Evolutionary conservation across 495 filamentous ascomycete species (phyloP).

Genomic region (Aspergillus mulundensis): DNA sequence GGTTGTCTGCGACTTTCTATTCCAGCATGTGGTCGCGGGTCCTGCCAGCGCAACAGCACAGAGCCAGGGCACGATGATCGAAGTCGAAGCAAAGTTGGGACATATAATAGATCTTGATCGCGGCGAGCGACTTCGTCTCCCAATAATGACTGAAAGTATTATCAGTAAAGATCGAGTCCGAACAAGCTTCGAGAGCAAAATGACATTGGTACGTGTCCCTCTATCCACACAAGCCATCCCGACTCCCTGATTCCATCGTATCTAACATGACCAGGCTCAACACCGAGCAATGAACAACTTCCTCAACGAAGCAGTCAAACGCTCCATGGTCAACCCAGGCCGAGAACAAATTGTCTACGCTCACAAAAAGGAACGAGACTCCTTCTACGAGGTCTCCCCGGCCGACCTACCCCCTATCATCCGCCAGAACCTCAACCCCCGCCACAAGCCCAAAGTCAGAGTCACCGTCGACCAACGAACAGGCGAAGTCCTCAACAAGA

Average conservation of each 20-base stretch:
- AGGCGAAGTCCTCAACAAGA: conserved; percentile 68
- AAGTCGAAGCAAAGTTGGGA: conserved; percentile 53
- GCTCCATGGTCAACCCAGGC: conserved; percentile 30
- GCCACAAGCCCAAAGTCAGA: conserved; percentile 65
- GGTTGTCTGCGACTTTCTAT: conserved; percentile 70
- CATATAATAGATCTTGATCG: conserved; percentile 67
- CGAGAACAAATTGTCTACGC: conserved; percentile 74
- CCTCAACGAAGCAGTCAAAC: conserved; percentile 65
- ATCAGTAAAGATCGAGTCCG: conserved; percentile 49
- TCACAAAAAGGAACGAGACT: conserved; percentile 76
- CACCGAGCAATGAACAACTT: conserved; percentile 74
- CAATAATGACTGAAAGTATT: conserved; percentile 62
- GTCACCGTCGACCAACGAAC: conserved; percentile 74
- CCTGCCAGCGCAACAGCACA: conserved; percentile 42
- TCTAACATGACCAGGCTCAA: conserved; percentile 53
- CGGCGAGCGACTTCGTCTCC: conserved; percentile 60
- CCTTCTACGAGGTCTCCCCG: conserved; percentile 73
- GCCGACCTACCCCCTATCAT: conserved; percentile 50
- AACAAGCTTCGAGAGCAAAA: conserved; percentile 69
- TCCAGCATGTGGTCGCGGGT: conserved; percentile 56
- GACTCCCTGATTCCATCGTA: not conserved
- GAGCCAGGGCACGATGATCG: not conserved
- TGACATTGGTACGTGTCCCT: conserved; percentile 66
- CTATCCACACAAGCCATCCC: no score
- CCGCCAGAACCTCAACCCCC: conserved; percentile 52